Evolutionary conservation across 306 rosid genomes (phyloP), one percentile per base, ranked within the genome.

Genomic region (Luffa acutangula): DNA sequence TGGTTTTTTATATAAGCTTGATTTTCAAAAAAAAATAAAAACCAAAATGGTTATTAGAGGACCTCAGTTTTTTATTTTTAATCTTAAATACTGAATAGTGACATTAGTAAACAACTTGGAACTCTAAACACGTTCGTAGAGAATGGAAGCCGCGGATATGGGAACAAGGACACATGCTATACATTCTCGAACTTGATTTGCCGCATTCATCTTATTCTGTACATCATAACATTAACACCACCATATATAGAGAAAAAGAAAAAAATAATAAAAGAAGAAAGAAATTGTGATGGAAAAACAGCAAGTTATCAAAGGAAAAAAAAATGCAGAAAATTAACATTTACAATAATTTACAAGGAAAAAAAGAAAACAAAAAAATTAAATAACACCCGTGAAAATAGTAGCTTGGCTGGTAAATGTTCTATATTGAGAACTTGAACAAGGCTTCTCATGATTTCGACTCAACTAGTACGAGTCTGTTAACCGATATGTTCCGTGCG

Each of bases 341-440:
- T 76, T 76, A 76, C 66, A 75, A 36, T 1, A 56, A 57, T 57
- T 76, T 76, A 76, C 79, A 76, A 20, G 34, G 37, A 3, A n/a
- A 33, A 21, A 45, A 48, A 48, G 6, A 39, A 21, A 31, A 31
- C 6, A 66, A 39, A 2, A 18, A n/a, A 9, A 39, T 2, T 1
- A 49, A 48, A 25, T 1, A 46, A 33, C 45, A 73, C 21, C 76
- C 57, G 0, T 31, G 34, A 13, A 6, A 73, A 48, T 48, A 72
- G 77, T 74, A 31, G 59, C 60, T 74, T 33, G 33, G 43, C 15
- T 33, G 39, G 20, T 14, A 73, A 73, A 49, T 51, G 62, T 74
- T 17, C 42, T 49, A 73, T 73, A 31, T 3, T 8, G 14, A 37
- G 49, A 39, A 41, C 34, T 67, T 69, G 78, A 73, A 73, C 43